Base-by-base conservation (phyloP, 352 stramenopile species). In the Aphanomyces cochlioides region DNA sequence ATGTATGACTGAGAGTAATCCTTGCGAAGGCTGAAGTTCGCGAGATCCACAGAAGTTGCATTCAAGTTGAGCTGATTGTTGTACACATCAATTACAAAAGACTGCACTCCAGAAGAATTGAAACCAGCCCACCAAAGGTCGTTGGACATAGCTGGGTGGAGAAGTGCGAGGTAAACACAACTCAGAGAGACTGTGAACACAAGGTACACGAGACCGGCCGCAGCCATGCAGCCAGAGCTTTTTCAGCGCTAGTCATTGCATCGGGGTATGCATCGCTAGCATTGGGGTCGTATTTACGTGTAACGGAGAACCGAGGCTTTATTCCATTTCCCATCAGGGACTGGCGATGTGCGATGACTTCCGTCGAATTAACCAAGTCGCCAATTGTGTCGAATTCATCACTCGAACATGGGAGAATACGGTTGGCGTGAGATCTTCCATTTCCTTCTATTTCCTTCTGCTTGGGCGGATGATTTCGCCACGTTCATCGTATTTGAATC, bases 101-200 rank as follows among this genome's bases (percentile, higher is more conserved):
- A 60, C 47, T 70, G 64, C 2, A 48, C 64, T 8, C 36, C 28
- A 12, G 64, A 40, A 3, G 64, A 21, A 37, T 60, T 50, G 36
- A 70, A 64, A 13, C 39, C 39, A 1, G 47, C 10, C 64, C 64
- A 70, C n/a, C 56, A 70, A 12, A 70, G 21, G 13, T 70, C 64
- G 28, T 70, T 70, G 13, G 28, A 5, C 54, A 61, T 61, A 5
- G 36, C 54, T 6, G 54, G 54, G 7, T 21, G 4, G 7, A 61
- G n/a, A 21, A 61, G 6, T 37, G 13, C 7, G 5, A 61, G n/a
- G 54, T 61, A 61, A 17, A n/a, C 13, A 21, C 39, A 13, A 37
- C 17, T 61, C 13, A 61, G 28, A 5, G 43, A 21, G 28, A 61
- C 12, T 36, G 54, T 61, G 28, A 61, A 61, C 13, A 38, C 54